Percentiles rank a stretch among this genome's conserved stretches.
Conservation (phyloP, 176 grass and related monocot genomes). For the Thalia dealbata region DNA sequence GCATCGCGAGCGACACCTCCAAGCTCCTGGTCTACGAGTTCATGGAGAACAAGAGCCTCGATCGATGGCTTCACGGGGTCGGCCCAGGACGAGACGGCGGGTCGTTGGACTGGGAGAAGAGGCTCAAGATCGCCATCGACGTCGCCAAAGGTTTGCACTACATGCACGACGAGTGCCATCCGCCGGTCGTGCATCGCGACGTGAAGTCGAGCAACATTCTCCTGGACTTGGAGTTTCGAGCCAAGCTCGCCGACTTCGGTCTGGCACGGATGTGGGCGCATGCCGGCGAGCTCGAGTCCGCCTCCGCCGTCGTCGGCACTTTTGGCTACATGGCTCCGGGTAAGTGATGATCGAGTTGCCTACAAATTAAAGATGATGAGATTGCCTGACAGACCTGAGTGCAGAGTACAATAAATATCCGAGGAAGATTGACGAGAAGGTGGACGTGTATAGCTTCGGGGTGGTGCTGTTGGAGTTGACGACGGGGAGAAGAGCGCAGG, state of each 20-base stretch:
- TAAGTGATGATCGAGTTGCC: background rate
- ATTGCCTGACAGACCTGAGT: background rate
- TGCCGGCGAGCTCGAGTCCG: constrained; percentile 28
- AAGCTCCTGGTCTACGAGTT: constrained; percentile 63
- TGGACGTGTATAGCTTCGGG: constrained; percentile 73
- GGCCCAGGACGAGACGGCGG: background rate
- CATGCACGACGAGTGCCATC: constrained; percentile 47
- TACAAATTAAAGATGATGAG: background rate
- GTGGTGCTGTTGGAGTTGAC: constrained; percentile 62
- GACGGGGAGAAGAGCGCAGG: constrained; percentile 32
- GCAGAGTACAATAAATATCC: constrained; percentile 30
- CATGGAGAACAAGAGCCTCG: constrained; percentile 60
- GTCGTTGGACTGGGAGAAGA: constrained; percentile 44
- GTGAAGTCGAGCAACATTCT: constrained; percentile 80
- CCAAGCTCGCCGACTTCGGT: constrained; percentile 62
- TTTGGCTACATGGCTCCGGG: constrained; percentile 83
- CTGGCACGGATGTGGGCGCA: constrained; percentile 41
- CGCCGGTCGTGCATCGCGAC: constrained; percentile 48
- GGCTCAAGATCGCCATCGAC: constrained; percentile 49
- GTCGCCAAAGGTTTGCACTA: constrained; percentile 37
- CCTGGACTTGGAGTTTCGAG: constrained; percentile 34
- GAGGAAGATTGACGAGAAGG: constrained; percentile 46
- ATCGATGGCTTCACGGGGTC: constrained; percentile 34
- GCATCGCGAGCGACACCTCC: constrained; percentile 28
- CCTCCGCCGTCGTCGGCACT: constrained; percentile 35